Evolutionary conservation across 2,329 filamentous ascomycete species (phyloP).

Genomic region (Dactylella cylindrospora): DNA sequence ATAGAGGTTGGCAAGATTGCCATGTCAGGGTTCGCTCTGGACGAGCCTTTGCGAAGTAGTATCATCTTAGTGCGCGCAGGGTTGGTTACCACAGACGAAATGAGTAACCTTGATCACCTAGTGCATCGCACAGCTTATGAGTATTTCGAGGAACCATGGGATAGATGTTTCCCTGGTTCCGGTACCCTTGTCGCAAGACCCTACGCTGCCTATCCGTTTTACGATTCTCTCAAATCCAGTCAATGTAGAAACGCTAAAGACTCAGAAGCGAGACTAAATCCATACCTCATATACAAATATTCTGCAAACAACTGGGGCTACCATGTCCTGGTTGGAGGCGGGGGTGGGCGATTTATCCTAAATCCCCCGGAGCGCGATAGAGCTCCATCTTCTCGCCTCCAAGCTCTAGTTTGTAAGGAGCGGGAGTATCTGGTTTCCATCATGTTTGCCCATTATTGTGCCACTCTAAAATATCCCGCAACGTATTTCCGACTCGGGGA

Average conservation of each 20-base stretch:
- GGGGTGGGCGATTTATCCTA: too few species aligned
- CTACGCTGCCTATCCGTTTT: constrained; percentile 7
- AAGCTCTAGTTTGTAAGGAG: too few species aligned
- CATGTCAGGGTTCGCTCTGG: background rate
- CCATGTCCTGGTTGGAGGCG: background rate
- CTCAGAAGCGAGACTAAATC: background rate
- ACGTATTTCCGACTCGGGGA: background rate
- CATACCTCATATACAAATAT: constrained; percentile 6
- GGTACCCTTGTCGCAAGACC: constrained; percentile 2
- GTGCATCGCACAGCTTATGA: constrained; percentile 50
- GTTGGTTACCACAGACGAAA: constrained; percentile 49
- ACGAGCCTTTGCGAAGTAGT: background rate
- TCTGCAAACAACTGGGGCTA: constrained; percentile 8
- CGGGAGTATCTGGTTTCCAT: background rate
- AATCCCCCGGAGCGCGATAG: too few species aligned
- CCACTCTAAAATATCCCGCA: background rate
- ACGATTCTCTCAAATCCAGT: constrained; percentile 8
- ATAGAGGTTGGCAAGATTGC: background rate
- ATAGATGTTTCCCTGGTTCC: constrained; percentile 4
- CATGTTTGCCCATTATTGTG: constrained; percentile 8
- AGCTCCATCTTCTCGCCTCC: too few species aligned
- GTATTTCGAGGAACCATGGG: constrained; percentile 45
- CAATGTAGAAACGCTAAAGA: background rate
- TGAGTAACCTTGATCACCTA: constrained; percentile 47
- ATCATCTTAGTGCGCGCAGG: constrained; percentile 46